Evolutionary conservation across 495 filamentous ascomycete species (phyloP).

Genomic region (Podospora sp.): DNA sequence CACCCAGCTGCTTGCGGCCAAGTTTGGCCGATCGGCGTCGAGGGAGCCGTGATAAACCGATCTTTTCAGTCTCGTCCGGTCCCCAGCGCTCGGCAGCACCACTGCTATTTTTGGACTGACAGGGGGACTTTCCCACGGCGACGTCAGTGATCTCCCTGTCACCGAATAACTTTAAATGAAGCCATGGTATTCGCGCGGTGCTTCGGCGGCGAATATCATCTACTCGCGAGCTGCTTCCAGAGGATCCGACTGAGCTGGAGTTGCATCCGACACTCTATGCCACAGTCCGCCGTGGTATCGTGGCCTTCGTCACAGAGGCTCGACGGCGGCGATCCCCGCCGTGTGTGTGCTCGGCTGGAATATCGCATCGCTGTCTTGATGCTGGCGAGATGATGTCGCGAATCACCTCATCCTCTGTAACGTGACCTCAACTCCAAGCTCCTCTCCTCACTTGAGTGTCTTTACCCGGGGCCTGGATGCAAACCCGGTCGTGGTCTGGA

Average conservation of each 20-base stretch:
- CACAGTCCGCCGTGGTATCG: constrained; percentile 20
- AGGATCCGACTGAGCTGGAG: constrained; percentile 20
- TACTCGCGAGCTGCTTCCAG: constrained; percentile 8
- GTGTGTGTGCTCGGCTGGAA: not conserved
- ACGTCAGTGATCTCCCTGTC: constrained; percentile 3
- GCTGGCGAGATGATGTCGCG: not conserved
- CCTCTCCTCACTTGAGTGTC: not conserved
- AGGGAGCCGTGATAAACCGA: constrained; percentile 37
- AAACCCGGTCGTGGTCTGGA: not conserved
- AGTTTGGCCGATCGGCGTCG: constrained; percentile 32
- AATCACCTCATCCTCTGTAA: not conserved
- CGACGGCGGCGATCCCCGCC: constrained; percentile 19
- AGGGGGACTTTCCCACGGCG: constrained; percentile 17
- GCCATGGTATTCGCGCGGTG: constrained; percentile 15
- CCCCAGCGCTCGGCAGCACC: not conserved
- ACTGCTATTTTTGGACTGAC: constrained; percentile 39
- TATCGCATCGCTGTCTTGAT: not conserved
- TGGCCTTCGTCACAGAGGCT: constrained; percentile 19
- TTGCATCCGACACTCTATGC: constrained; percentile 25
- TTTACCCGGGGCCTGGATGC: constrained; percentile 11
- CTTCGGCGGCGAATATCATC: constrained; percentile 22
- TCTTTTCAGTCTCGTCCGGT: no score
- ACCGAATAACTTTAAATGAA: constrained; percentile 24
- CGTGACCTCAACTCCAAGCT: not conserved
- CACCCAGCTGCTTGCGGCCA: constrained; percentile 19